Evolutionary conservation across 2,329 filamentous ascomycete species (phyloP).

Genomic region (Botryotinia globosa): DNA sequence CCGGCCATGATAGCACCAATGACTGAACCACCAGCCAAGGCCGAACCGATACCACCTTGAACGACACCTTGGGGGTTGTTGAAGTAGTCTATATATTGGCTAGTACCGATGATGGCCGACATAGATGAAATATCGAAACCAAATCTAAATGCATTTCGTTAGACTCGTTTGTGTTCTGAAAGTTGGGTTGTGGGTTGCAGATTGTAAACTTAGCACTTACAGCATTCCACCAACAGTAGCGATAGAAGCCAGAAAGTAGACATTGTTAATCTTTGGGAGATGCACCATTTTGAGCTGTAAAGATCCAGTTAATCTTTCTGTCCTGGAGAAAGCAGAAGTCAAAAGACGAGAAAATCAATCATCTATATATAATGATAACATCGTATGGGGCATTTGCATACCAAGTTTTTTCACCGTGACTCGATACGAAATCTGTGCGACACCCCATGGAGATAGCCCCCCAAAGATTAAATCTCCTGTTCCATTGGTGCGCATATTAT

Average conservation of each 20-base stretch:
- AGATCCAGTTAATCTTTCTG: background rate
- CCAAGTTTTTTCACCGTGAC: background rate
- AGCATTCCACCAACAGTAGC: conserved; percentile 28
- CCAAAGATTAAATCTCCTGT: background rate
- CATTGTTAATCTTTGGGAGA: conserved; percentile 28
- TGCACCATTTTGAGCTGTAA: conserved; percentile 20
- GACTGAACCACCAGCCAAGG: conserved; percentile 69
- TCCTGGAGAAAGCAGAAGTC: background rate
- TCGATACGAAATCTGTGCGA: background rate
- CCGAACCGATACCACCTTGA: conserved; percentile 48
- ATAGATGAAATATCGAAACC: conserved; percentile 56
- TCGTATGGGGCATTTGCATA: background rate
- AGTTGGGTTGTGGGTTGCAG: background rate
- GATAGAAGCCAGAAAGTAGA: conserved; percentile 28
- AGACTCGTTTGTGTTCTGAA: background rate
- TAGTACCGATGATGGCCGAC: conserved; percentile 52
- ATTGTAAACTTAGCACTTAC: conserved; percentile 2
- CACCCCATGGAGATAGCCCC: background rate
- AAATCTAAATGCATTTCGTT: conserved; percentile 18
- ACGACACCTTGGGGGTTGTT: conserved; percentile 36
- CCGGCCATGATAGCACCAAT: conserved; percentile 59
- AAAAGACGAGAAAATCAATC: background rate
- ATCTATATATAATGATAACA: conserved; percentile 7
- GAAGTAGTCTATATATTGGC: conserved; percentile 52
- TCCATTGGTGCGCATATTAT: conserved; percentile 10